Conservation (phyloP, 2,329 filamentous ascomycete genomes). For the Stagonosporopsis tanaceti region DNA sequence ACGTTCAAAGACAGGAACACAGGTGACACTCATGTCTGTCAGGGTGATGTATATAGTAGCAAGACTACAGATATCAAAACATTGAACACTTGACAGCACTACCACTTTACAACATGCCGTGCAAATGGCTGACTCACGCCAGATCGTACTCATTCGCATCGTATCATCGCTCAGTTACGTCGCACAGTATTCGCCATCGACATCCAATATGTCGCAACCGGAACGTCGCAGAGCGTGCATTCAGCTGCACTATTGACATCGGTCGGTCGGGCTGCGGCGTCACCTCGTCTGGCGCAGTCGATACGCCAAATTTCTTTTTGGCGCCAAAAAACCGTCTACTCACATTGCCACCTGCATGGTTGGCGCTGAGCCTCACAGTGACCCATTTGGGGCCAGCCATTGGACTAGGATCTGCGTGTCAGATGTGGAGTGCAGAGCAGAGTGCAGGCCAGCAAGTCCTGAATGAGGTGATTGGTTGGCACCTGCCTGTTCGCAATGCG, state of each 20-base stretch:
- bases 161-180: background rate
- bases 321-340: constrained; percentile 12
- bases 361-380: constrained; percentile 27
- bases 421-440: constrained; percentile 18
- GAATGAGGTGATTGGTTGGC: background rate
- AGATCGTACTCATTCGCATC: background rate
- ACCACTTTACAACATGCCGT: background rate
- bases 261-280: constrained; percentile 4
- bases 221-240: background rate
- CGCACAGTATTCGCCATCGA: background rate
- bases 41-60: background rate
- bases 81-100: background rate
- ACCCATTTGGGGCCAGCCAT: background rate
- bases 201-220: background rate
- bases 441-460: background rate
- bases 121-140: background rate
- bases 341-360: constrained; percentile 14
- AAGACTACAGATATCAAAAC: background rate
- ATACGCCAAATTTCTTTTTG: constrained; percentile 26
- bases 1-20: background rate
- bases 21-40: background rate
- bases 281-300: background rate
- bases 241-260: background rate
- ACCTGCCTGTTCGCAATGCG: constrained; percentile 5
- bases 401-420: constrained; percentile 3